Conservation (phyloP, 108 stramenopile genomes). For the Fistulifera pelliculosa region DNA sequence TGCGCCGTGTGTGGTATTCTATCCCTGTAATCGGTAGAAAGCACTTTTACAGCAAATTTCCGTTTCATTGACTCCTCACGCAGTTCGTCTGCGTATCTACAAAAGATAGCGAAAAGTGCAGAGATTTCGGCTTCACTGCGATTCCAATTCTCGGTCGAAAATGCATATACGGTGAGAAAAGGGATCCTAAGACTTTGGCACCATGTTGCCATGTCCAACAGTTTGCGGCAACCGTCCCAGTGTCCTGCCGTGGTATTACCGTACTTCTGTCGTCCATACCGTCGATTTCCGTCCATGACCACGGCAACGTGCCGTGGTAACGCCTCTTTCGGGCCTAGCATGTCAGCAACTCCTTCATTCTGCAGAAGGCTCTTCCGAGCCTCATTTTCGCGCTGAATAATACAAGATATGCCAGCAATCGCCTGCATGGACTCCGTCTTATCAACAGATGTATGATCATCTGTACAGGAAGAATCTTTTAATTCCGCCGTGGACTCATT, state of each 20-base stretch:
- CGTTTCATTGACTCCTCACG: slow-evolving; percentile 70
- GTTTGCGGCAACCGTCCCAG: slow-evolving; percentile 82
- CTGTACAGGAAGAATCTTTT: no score
- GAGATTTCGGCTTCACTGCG: slow-evolving; percentile 76
- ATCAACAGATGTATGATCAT: neutral
- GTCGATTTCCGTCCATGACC: slow-evolving; percentile 99
- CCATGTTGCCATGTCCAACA: slow-evolving; percentile 90
- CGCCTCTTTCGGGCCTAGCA: slow-evolving; percentile 34
- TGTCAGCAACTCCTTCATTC: neutral
- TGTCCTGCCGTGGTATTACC: slow-evolving; percentile 79
- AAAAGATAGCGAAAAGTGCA: slow-evolving; percentile 76
- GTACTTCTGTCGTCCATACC: slow-evolving; percentile 76
- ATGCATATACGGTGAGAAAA: slow-evolving; percentile 91
- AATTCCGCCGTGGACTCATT: no score
- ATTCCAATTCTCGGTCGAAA: slow-evolving; percentile 96
- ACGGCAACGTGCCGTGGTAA: slow-evolving; percentile 77
- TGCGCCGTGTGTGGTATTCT: slow-evolving; percentile 48
- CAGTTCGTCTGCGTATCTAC: slow-evolving; percentile 79
- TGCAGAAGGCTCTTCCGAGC: neutral
- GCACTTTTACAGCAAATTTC: slow-evolving; percentile 66
- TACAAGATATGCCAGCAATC: neutral
- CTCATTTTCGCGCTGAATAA: neutral
- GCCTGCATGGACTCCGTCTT: neutral
- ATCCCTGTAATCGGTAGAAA: slow-evolving; percentile 50
- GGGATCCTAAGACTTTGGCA: slow-evolving; percentile 77